Evolutionary conservation across 2,329 filamentous ascomycete species (phyloP).

Genomic region (Botrytis aclada): DNA sequence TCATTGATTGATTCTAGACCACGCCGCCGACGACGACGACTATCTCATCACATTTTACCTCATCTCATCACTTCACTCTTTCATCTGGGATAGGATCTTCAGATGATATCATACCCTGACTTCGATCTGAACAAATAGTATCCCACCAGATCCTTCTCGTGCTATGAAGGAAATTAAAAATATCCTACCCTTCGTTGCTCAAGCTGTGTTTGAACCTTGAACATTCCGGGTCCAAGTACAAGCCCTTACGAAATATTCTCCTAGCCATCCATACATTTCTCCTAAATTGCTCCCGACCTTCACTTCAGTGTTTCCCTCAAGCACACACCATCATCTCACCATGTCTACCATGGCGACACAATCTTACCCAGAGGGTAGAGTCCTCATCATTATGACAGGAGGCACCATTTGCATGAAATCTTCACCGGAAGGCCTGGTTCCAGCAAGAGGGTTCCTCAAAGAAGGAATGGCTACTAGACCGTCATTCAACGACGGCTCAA

Average conservation of each 20-base stretch:
- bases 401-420: conserved; percentile 69
- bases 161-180: neutral
- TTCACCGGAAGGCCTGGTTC: conserved; percentile 63
- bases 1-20: neutral
- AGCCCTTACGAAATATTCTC: neutral
- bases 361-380: conserved; percentile 52
- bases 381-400: conserved; percentile 65
- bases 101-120: no score
- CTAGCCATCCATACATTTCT: conserved; percentile 10
- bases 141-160: neutral
- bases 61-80: neutral
- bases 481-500: conserved; percentile 66
- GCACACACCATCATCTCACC: neutral
- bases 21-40: neutral
- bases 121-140: no score
- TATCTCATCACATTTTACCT: neutral
- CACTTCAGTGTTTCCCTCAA: neutral
- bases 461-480: conserved; percentile 61
- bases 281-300: neutral
- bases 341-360: conserved; percentile 16
- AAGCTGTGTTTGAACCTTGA: neutral
- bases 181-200: neutral
- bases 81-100: neutral
- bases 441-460: conserved; percentile 58
- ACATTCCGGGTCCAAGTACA: neutral